Percentiles rank a stretch among this genome's conserved stretches.
phyloP scores from a whole-genome alignment of 768 basidiomycete genomes.

The Coprinopsis sp. region DNA sequence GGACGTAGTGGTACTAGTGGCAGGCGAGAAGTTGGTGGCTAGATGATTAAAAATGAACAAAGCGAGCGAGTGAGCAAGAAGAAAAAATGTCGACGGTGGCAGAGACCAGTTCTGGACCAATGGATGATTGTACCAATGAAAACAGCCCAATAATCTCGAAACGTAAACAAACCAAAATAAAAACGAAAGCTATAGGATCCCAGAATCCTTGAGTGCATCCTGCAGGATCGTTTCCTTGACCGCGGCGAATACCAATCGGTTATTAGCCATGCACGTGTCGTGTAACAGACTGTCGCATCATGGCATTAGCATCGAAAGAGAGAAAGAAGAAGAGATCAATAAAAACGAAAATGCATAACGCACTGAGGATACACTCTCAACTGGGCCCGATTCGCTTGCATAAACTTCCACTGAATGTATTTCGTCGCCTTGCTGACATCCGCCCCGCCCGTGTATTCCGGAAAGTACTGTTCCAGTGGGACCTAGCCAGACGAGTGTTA shows the following conservation, averaged over 20 bases:
- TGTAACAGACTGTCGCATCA: constrained; percentile 61
- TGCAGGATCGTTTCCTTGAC: constrained; percentile 93
- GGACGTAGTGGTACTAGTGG: too few species aligned
- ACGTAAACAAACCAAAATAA: too few species aligned
- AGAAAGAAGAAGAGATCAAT: constrained; percentile 20
- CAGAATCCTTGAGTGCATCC: constrained; percentile 81
- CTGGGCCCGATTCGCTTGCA: constrained; percentile 81
- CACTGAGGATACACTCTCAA: constrained; percentile 77
- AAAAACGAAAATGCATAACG: constrained; percentile 4
- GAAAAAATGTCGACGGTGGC: not conserved
- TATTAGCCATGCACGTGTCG: constrained; percentile 84
- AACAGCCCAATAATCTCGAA: too few species aligned
- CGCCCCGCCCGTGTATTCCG: constrained; percentile 83
- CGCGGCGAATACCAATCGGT: constrained; percentile 76
- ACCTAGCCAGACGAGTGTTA: constrained; percentile 35
- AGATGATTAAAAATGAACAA: too few species aligned
- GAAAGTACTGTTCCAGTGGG: constrained; percentile 71
- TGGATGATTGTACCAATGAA: too few species aligned
- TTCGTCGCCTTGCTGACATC: constrained; percentile 95
- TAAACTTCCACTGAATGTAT: constrained; percentile 92
- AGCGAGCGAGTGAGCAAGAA: too few species aligned
- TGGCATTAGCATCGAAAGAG: not conserved
- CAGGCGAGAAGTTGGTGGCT: too few species aligned
- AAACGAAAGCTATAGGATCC: constrained; percentile 71
- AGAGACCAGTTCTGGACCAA: constrained; percentile 47